These are phyloP conservation scores for Sporodiniella umbellata DNA, from an alignment of 371 early-diverging fungal genomes.

Conservation along the genomic window DNA sequence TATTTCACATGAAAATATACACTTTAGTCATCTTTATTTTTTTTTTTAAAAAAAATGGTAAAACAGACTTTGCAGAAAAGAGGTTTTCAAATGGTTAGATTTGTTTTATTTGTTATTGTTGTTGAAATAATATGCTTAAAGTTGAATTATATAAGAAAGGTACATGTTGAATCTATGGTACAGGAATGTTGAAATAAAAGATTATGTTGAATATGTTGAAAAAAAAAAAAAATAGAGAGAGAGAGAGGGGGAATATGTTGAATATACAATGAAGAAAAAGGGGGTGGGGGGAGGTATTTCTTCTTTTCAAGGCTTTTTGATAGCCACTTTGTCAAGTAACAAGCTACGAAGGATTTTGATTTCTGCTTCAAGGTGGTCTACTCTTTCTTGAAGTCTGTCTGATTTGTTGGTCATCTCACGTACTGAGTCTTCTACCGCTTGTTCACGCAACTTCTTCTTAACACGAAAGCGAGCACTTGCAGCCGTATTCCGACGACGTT, in stretches of 20 bases:
- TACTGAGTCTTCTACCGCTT: conserved; percentile 80
- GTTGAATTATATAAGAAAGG: not conserved
- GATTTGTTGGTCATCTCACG: conserved; percentile 76
- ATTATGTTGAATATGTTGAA: not conserved
- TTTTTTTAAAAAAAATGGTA: too few relatives aligned
- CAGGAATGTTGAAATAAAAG: not conserved
- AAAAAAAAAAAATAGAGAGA: too few relatives aligned
- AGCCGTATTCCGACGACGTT: conserved; percentile 89
- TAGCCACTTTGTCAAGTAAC: conserved; percentile 67
- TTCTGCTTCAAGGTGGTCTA: conserved; percentile 82
- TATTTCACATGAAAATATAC: too few relatives aligned
- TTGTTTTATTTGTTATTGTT: conserved; percentile 7
- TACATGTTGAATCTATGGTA: conserved; percentile 2
- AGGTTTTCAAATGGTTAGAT: too few relatives aligned
- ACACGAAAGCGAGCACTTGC: conserved; percentile 93
- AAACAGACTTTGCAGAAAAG: too few relatives aligned
- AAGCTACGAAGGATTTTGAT: conserved; percentile 84
- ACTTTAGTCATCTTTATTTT: too few relatives aligned
- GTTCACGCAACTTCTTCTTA: conserved; percentile 88
- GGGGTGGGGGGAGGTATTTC: not conserved
- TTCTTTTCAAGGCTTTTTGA: conserved; percentile 14
- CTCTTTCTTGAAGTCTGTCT: conserved; percentile 65
- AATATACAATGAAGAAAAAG: conserved; percentile 1
- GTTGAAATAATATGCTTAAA: conserved; percentile 9
- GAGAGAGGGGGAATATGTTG: conserved; percentile 1